Evolutionary conservation across 139 green algal genomes (phyloP), one percentile per base, ranked within the genome.

Genomic region (Chlorella sp.): DNA sequence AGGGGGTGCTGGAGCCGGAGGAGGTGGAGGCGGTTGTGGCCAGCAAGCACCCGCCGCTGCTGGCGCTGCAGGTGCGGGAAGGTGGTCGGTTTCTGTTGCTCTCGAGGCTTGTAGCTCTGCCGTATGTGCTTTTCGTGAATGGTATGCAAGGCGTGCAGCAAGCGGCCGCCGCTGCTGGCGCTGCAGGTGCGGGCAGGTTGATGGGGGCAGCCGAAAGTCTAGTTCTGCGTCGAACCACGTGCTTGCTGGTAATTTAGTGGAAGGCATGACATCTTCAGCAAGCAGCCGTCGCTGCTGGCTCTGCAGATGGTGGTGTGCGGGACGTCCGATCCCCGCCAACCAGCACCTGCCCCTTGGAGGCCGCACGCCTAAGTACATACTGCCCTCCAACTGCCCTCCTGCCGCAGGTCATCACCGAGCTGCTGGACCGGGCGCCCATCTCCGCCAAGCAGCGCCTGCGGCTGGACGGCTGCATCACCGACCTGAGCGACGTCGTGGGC

Each of bases 381-480:
- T 26, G 9, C 46, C 46, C 46, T 8, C 46, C 46, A 8, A 19
- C 46, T 54, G 8, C 46, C 11, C 8, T 11, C 46, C 8, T 54
- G 8, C 11, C 46, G 11, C 51, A 60, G 43, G 36, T 78, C 72
- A 78, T 78, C 43, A 78, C 72, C 0, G 72, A 78, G 43, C 28
- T 78, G 43, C 43, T 78, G 11, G 72, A 78, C 72, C 72, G 72
- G 28, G 28, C 56, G 43, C 72, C 72, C 72, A 78, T 78, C 72
- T 62, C 43, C 43, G 56, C 72, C 72, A 78, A 78, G 72, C 72
- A 78, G 72, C 72, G 72, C 43, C 43, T 78, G 43, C 72, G 72
- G 13, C 43, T 78, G 30, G 77, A 83, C 30, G 41, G 68, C 3
- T 73, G 51, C 48, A 32, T 32, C 30, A 34, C 77, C 30, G 65